A percentile compares a stretch with the other conserved stretches of the same genome.
phyloP scores from a whole-genome alignment of 768 basidiomycete genomes.

The Auriculariales sp. region DNA sequence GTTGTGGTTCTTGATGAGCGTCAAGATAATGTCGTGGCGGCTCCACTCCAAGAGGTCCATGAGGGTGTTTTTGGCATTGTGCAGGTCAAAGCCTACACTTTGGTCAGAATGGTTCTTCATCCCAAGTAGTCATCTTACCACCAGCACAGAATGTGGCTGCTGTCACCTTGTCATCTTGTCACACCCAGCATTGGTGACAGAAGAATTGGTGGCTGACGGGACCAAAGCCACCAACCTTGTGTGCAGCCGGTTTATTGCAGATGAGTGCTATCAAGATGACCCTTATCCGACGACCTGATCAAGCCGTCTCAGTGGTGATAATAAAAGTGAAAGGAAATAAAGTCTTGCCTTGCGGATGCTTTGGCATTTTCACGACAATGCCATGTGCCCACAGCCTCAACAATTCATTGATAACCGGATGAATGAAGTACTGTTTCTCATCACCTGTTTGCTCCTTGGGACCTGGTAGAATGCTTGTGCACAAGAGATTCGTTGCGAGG shows the following conservation, averaged over 20 bases:
- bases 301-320: background rate
- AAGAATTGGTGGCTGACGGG: slow-evolving; percentile 18
- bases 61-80: slow-evolving; percentile 88
- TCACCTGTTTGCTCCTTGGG: slow-evolving; percentile 16
- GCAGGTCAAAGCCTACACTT: too few relatives aligned
- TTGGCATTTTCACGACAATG: slow-evolving; percentile 11
- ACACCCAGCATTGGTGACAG: slow-evolving; percentile 22
- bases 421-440: slow-evolving; percentile 15
- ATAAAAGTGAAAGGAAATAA: background rate
- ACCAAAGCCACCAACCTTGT: slow-evolving; percentile 19
- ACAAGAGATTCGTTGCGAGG: slow-evolving; percentile 13
- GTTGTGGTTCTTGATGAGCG: slow-evolving; percentile 89
- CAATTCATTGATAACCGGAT: slow-evolving; percentile 15
- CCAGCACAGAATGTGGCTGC: slow-evolving; percentile 10
- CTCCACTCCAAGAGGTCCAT: slow-evolving; percentile 95
- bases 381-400: slow-evolving; percentile 13
- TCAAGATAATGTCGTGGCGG: slow-evolving; percentile 78
- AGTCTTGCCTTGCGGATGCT: slow-evolving; percentile 13
- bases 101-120: too few relatives aligned
- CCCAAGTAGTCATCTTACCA: too few relatives aligned
- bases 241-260: slow-evolving; percentile 25
- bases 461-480: slow-evolving; percentile 15
- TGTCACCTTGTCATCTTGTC: slow-evolving; percentile 11
- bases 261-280: slow-evolving; percentile 19
- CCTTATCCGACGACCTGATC: slow-evolving; percentile 13